These are phyloP conservation scores for Neurospora sp. DNA, from an alignment of 495 filamentous ascomycete species.

Conservation along the genomic window DNA sequence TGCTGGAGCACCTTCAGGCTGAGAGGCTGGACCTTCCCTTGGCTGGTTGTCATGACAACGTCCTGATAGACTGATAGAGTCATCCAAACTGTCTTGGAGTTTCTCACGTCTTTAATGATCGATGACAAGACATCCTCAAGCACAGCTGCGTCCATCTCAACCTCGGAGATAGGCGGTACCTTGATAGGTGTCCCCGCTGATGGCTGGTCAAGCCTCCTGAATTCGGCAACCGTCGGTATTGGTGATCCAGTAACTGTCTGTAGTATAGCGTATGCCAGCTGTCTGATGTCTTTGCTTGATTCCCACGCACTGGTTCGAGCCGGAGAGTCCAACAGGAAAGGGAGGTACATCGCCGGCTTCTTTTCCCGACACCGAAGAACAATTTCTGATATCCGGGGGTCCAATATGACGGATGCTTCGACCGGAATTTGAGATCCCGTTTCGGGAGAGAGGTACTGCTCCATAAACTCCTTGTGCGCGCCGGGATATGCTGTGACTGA, in stretches of 20 bases:
- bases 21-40: constrained; percentile 19
- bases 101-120: neutral
- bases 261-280: constrained; percentile 49
- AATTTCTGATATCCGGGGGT: constrained; percentile 42
- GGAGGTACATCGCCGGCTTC: constrained; percentile 43
- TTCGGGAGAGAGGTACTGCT: constrained; percentile 31
- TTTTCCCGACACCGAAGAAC: constrained; percentile 26
- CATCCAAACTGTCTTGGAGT: constrained; percentile 21
- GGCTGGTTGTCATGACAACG: constrained; percentile 23
- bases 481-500: constrained; percentile 4
- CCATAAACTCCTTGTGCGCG: constrained; percentile 32
- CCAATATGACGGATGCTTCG: constrained; percentile 14
- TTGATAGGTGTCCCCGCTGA: constrained; percentile 13
- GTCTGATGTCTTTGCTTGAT: constrained; percentile 39
- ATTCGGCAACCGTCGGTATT: constrained; percentile 15
- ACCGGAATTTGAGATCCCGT: neutral
- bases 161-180: neutral
- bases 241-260: constrained; percentile 23
- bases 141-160: neutral
- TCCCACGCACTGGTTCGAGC: constrained; percentile 54
- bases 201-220: constrained; percentile 17
- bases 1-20: constrained; percentile 15
- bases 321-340: constrained; percentile 48
- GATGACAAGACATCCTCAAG: constrained; percentile 7
- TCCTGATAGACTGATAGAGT: constrained; percentile 34